Base-by-base conservation (phyloP, 495 filamentous ascomycete genomes). In the Cairneyella variabilis region DNA sequence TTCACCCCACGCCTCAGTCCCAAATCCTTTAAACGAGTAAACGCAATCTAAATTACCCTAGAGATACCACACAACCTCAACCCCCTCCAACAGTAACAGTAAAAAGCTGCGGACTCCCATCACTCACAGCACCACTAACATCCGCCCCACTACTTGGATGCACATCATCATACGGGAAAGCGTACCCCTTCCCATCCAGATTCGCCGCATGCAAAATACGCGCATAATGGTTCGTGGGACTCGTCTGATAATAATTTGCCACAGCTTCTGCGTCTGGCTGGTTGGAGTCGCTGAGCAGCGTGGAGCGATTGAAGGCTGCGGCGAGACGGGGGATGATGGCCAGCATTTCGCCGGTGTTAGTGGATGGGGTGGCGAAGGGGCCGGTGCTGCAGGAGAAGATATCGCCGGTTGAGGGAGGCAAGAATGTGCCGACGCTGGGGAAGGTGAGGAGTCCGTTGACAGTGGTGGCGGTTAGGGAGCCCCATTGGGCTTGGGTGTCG, bases 131-230 rank as follows among this genome's bases (percentile, higher is more conserved):
- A 3, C 87, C 87, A 26, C 77, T 79, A 56, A 84, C 82, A 66
- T 89, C 83, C 12, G 64, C 56, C 0, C 73, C 78, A 46, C 74
- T 76, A 18, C 67, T 66, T 0, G 83, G 76, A 18, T 75, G 74
- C 3, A 90, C 87, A 66, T 91, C 87, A 62, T 91, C 68, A 61
- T 89, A 91, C 0, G 87, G 85, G 60, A 90, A 90, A 2, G 85
- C 83, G 69, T 90, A 91, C 2, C 87, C 87, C 12, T 75, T 68
- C 2, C 76, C 72, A 66, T 85, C 84, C 6, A 79, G 55, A 55
- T 82, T 83, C 34, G 74, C 75, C 22, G 64, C 71, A 67, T 91
- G 87, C 50, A 85, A 76, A 51, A 90, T 76, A 12, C 83, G 65
- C 16, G 83, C 68, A 60, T 88, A 91, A 65, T 90, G 85, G 57